A percentile compares a stretch with the other conserved stretches of the same genome.
phyloP scores from a whole-genome alignment of 2,329 filamentous ascomycete species.

The Trichoderma sp. region DNA sequence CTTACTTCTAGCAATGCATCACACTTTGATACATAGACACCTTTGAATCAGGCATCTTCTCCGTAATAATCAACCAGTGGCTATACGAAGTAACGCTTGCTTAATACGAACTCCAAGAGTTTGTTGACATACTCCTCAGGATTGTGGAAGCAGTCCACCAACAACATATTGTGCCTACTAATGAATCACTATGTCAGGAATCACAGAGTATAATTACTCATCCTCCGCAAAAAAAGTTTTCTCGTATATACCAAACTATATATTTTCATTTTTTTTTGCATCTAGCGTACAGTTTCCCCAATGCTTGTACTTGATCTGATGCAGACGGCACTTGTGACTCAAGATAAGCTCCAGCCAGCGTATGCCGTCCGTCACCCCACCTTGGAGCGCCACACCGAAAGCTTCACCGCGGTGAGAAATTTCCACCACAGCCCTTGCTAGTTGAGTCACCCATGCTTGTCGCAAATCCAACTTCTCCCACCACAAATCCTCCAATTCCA shows the following conservation, averaged over 20 bases:
- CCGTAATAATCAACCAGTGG: neutral
- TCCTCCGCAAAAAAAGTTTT: too few species aligned
- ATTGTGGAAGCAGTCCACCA: neutral
- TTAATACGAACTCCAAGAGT: neutral
- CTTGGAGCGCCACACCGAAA: constrained; percentile 19
- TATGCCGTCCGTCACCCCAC: neutral
- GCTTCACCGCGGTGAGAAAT: constrained; percentile 31
- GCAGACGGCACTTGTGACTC: neutral
- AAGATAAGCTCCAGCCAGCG: neutral
- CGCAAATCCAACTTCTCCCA: constrained; percentile 16
- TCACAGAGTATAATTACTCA: neutral
- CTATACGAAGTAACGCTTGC: neutral
- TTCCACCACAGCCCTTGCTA: constrained; percentile 24
- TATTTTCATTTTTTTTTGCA: neutral
- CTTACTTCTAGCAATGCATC: neutral
- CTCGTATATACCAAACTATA: neutral
- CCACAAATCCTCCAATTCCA: constrained; percentile 19
- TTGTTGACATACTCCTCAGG: neutral
- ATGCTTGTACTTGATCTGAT: neutral
- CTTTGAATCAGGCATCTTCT: neutral
- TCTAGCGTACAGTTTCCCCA: neutral
- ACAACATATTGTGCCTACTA: neutral
- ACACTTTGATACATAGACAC: neutral
- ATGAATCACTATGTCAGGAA: neutral
- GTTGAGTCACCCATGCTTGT: constrained; percentile 35